A percentile compares a stretch with the other conserved stretches of the same genome.
Conservation (phyloP, 2,329 filamentous ascomycete species). For the Talaromyces sp. region DNA sequence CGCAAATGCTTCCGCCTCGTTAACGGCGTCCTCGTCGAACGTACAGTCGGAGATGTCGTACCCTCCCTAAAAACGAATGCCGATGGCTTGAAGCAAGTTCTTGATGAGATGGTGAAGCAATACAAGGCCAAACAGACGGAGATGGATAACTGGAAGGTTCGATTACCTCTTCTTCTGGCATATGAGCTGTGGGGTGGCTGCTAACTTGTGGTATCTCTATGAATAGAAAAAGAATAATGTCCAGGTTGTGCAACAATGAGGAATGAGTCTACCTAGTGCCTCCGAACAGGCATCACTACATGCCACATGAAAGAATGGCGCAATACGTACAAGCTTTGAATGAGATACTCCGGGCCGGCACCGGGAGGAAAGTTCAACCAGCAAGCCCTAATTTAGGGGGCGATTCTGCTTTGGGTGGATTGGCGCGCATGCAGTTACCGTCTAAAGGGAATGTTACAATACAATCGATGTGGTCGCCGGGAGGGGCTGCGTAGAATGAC, state of each 20-base stretch:
- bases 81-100: conserved; percentile 87
- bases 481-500: background rate
- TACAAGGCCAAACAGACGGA: conserved; percentile 94
- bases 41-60: conserved; percentile 88
- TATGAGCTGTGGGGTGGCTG: background rate
- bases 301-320: background rate
- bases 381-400: background rate
- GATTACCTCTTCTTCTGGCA: conserved; percentile 28
- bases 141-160: conserved; percentile 97
- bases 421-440: background rate
- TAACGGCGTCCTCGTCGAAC: conserved; percentile 92
- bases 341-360: background rate
- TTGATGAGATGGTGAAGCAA: conserved; percentile 93
- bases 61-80: conserved; percentile 90
- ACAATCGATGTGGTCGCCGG: background rate
- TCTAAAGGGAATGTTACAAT: background rate
- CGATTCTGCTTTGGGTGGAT: background rate
- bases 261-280: background rate
- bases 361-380: background rate
- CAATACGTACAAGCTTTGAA: background rate
- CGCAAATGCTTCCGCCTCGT: conserved; percentile 99
- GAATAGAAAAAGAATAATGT: conserved; percentile 51
- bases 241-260: conserved; percentile 48
- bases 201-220: background rate
- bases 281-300: background rate